Conservation (phyloP, 176 grass and related monocot genomes). For the Carex littledalei region DNA sequence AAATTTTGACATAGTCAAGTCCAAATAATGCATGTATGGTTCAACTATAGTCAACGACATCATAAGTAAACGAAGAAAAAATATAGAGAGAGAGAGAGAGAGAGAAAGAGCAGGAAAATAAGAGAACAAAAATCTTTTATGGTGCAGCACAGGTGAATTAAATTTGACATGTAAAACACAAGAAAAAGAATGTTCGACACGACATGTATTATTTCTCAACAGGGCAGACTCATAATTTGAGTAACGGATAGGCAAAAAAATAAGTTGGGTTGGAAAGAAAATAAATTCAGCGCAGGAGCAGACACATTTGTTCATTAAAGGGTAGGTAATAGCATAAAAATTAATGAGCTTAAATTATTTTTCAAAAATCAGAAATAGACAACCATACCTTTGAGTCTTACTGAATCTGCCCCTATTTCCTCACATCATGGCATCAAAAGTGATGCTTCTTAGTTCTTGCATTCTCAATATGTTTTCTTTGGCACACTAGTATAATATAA, state of each 20-base stretch:
- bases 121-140: background rate
- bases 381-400: too few relatives aligned
- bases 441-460: background rate
- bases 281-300: too few relatives aligned
- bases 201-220: background rate
- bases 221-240: too few relatives aligned
- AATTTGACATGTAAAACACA: background rate
- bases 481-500: background rate
- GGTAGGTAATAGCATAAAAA: too few relatives aligned
- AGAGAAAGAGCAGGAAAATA: background rate
- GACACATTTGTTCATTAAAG: too few relatives aligned
- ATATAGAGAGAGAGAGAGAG: background rate
- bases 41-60: background rate
- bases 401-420: background rate
- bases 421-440: background rate
- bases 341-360: too few relatives aligned
- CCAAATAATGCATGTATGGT: background rate
- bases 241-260: too few relatives aligned
- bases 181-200: background rate
- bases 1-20: background rate
- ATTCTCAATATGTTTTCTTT: background rate
- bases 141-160: background rate
- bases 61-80: background rate
- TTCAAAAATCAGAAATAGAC: too few relatives aligned
- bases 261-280: too few relatives aligned